phyloP scores from a whole-genome alignment of 2,329 filamentous ascomycete genomes.

The Aureobasidium leucospermi region DNA sequence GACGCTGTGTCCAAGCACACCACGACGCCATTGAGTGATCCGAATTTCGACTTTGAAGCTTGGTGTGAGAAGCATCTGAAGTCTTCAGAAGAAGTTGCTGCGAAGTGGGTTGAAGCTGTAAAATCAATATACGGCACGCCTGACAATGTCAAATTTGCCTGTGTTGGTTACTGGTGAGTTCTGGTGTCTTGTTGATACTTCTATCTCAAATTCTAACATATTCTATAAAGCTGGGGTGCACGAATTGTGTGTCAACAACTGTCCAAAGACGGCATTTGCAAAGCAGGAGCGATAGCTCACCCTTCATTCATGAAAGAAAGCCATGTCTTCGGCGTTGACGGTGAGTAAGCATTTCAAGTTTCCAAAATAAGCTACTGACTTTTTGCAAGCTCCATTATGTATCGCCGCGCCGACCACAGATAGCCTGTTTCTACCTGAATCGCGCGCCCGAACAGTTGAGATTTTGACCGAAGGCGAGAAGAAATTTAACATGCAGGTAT shows the following conservation, averaged over 20 bases:
- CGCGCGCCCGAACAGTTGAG: not conserved
- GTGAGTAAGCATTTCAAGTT: not conserved
- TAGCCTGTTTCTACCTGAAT: not conserved
- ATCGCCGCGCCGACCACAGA: not conserved
- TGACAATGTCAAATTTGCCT: not conserved
- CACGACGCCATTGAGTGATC: not conserved
- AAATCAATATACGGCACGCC: not conserved
- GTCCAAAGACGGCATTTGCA: not conserved
- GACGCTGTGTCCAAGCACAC: not conserved
- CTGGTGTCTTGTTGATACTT: not conserved
- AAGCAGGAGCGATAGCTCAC: not conserved
- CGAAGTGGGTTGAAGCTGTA: not conserved
- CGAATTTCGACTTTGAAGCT: not conserved
- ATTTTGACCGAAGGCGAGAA: not conserved
- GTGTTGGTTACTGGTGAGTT: not conserved
- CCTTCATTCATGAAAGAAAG: not conserved
- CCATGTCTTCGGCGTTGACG: not conserved
- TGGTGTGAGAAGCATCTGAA: not conserved
- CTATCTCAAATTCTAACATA: not conserved
- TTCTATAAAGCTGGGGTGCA: not conserved
- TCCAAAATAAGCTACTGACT: not conserved
- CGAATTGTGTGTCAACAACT: not conserved
- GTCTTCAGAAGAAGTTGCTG: not conserved
- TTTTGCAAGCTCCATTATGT: not conserved
- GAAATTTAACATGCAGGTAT: not conserved